Conservation (phyloP, 495 filamentous ascomycete species). For the Neurospora cerealis region DNA sequence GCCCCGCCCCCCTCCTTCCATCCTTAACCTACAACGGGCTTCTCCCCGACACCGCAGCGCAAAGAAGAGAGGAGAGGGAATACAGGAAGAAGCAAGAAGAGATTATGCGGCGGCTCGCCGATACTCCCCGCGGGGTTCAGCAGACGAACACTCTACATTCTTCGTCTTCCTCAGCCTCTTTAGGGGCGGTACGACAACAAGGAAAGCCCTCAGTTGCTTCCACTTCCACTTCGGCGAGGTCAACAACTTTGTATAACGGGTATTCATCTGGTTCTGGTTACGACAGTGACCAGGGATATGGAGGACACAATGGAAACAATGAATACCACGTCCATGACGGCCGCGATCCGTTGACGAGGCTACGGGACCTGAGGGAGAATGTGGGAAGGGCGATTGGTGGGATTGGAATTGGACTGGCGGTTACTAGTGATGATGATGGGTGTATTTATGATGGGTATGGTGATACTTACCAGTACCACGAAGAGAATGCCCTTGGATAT, state of each 20-base stretch:
- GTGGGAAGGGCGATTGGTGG: background rate
- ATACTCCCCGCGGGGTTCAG: background rate
- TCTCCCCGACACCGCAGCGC: background rate
- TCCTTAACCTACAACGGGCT: background rate
- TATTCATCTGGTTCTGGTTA: background rate
- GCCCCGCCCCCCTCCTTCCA: background rate
- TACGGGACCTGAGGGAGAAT: background rate
- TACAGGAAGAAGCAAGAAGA: background rate
- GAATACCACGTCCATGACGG: background rate
- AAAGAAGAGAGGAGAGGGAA: background rate
- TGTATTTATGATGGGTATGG: background rate
- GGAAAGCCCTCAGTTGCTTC: background rate
- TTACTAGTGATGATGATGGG: background rate
- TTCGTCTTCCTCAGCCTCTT: background rate
- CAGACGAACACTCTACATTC: background rate
- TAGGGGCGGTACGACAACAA: background rate
- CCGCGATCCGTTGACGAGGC: background rate
- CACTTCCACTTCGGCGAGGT: background rate
- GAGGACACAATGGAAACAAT: background rate
- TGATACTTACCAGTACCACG: background rate
- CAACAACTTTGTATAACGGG: background rate
- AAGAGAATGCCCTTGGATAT: too few relatives aligned
- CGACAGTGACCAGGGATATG: background rate
- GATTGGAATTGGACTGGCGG: background rate
- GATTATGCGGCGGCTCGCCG: background rate